Conservation (phyloP, 352 stramenopile species). For the Phytophthora pistaciae region DNA sequence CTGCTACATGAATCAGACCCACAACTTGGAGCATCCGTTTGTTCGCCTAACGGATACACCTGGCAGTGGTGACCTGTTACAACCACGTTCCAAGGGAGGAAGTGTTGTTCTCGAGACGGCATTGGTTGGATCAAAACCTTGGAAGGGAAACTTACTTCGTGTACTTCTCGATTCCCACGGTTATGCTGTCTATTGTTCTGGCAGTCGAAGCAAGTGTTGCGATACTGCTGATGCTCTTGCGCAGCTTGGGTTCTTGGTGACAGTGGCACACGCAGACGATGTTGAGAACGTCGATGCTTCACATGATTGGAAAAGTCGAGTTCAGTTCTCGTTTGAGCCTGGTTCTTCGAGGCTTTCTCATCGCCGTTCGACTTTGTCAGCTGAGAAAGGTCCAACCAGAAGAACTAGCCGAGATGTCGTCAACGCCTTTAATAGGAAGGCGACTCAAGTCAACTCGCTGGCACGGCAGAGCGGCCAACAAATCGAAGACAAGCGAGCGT, state of each 20-base stretch:
- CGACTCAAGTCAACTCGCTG: slow-evolving; percentile 13
- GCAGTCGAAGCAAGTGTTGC: slow-evolving; percentile 46
- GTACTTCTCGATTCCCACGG: slow-evolving; percentile 57
- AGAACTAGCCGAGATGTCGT: slow-evolving; percentile 47
- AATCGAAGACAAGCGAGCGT: slow-evolving; percentile 33
- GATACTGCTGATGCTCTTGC: slow-evolving; percentile 47
- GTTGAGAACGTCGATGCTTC: slow-evolving; percentile 46
- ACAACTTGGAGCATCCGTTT: slow-evolving; percentile 77
- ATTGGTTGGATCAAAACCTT: slow-evolving; percentile 68
- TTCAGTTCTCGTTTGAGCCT: slow-evolving; percentile 51
- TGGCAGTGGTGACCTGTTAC: slow-evolving; percentile 63
- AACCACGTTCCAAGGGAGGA: slow-evolving; percentile 65
- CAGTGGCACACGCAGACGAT: slow-evolving; percentile 51
- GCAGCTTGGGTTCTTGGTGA: slow-evolving; percentile 49
- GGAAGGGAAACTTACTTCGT: slow-evolving; percentile 67
- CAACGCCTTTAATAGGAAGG: slow-evolving; percentile 53
- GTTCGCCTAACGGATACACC: slow-evolving; percentile 58
- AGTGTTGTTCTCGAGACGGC: slow-evolving; percentile 56
- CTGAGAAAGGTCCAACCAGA: slow-evolving; percentile 38
- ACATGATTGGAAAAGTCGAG: slow-evolving; percentile 60
- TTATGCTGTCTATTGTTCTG: slow-evolving; percentile 56
- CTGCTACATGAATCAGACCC: slow-evolving; percentile 73
- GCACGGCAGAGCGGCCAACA: slow-evolving; percentile 4
- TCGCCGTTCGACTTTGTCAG: slow-evolving; percentile 39
- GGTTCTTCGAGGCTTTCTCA: slow-evolving; percentile 50